These are phyloP conservation scores for Cercophora samala DNA, from an alignment of 495 filamentous ascomycete species.

Conservation along the genomic window DNA sequence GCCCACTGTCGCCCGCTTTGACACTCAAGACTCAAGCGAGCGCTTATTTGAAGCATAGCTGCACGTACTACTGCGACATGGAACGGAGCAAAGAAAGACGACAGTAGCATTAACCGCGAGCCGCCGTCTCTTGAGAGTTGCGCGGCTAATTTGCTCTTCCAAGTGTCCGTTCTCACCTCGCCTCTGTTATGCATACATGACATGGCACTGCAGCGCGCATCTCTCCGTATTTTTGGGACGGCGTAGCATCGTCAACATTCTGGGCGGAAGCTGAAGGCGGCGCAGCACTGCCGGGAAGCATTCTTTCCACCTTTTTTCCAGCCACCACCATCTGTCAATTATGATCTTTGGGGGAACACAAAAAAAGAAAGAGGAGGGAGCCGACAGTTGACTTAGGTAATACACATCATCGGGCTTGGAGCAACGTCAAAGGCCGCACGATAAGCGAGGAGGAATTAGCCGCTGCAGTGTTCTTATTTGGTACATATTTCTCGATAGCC, in stretches of 20 bases:
- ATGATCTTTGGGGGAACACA: constrained; percentile 3
- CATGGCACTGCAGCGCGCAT: constrained; percentile 1
- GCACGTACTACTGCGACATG: neutral
- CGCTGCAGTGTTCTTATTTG: neutral
- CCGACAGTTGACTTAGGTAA: neutral
- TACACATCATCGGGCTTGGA: neutral
- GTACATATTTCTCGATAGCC: neutral
- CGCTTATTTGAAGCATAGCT: neutral
- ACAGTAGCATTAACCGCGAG: neutral
- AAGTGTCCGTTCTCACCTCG: constrained; percentile 6
- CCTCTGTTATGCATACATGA: constrained; percentile 9
- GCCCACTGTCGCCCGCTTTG: neutral
- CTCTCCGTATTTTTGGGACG: constrained; percentile 15
- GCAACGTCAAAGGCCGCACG: neutral
- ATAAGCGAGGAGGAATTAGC: neutral
- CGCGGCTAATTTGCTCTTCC: neutral
- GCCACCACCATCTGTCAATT: neutral
- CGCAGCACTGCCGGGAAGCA: constrained; percentile 16
- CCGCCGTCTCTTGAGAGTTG: neutral
- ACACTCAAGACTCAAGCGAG: neutral
- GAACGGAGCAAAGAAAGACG: neutral
- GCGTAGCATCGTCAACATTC: neutral
- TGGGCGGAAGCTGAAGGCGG: constrained; percentile 19
- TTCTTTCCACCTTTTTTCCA: neutral
- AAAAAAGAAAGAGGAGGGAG: neutral